A percentile compares a stretch with the other conserved stretches of the same genome.
Conservation (phyloP, 805 yeast genomes). For the Ogataea naganishii region DNA sequence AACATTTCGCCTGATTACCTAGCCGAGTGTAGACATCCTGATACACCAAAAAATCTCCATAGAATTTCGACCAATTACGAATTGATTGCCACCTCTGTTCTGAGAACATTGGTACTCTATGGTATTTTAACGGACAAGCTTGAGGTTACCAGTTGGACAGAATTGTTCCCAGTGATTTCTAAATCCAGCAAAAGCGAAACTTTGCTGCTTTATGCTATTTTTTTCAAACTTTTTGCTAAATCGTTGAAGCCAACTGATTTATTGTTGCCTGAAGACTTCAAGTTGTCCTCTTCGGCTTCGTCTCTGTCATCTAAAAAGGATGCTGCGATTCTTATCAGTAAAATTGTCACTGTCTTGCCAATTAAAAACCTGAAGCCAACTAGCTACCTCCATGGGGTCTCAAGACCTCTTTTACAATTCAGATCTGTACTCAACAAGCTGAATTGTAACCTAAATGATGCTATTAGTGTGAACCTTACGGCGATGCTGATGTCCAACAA, state of each 20-base stretch:
- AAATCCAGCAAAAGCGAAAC: conserved; percentile 26
- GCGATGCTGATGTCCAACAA: conserved; percentile 42
- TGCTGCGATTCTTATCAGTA: conserved; percentile 33
- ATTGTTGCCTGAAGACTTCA: conserved; percentile 23
- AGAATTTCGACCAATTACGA: conserved; percentile 39
- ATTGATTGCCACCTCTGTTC: conserved; percentile 44
- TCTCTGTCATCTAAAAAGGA: conserved; percentile 28
- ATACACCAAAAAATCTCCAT: conserved; percentile 15
- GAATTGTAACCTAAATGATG: conserved; percentile 39
- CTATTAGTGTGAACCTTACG: conserved; percentile 43
- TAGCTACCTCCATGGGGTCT: conserved; percentile 62
- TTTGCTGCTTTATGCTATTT: conserved; percentile 37
- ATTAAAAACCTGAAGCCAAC: conserved; percentile 39
- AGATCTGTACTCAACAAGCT: conserved; percentile 55
- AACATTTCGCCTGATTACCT: conserved; percentile 23
- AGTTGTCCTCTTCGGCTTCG: conserved; percentile 17
- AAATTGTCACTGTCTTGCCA: conserved; percentile 38
- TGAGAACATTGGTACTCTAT: conserved; percentile 43
- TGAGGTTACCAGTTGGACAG: conserved; percentile 44
- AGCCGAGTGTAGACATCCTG: conserved; percentile 10
- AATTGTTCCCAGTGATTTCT: conserved; percentile 31
- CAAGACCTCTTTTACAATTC: conserved; percentile 55
- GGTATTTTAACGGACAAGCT: conserved; percentile 35
- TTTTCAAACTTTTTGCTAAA: conserved; percentile 27
- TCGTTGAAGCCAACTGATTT: conserved; percentile 33